These are phyloP conservation scores for Capniomyces stellatus DNA, from an alignment of 371 early-diverging fungal genomes.

Conservation along the genomic window DNA sequence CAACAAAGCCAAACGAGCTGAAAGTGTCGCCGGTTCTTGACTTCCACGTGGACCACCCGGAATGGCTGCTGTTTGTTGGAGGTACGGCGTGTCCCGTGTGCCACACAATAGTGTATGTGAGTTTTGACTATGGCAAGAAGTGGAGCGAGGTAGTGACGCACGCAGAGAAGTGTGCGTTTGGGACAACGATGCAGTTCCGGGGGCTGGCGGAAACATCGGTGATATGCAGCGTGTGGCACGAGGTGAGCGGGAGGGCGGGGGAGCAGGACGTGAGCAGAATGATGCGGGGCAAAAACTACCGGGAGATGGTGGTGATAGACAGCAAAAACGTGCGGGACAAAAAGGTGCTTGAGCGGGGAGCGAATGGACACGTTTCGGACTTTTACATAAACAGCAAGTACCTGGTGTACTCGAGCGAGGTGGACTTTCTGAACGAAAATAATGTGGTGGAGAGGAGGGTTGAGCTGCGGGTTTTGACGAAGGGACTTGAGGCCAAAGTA, in stretches of 20 bases:
- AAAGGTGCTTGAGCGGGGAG: conserved; percentile 7
- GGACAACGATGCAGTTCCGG: conserved; percentile 37
- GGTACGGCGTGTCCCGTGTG: conserved; percentile 28
- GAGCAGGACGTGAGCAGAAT: conserved; percentile 22
- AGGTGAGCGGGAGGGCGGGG: conserved; percentile 32
- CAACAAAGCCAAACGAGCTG: conserved; percentile 37
- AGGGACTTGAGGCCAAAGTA: conserved; percentile 46
- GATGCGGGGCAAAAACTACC: conserved; percentile 12
- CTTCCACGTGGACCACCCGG: conserved; percentile 61
- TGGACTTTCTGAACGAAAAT: conserved; percentile 13
- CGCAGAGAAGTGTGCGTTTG: conserved; percentile 77
- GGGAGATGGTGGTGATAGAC: conserved; percentile 11
- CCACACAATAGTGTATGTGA: conserved; percentile 44
- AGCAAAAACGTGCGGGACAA: conserved; percentile 1
- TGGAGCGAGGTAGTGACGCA: conserved; percentile 65
- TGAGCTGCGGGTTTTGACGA: conserved; percentile 41
- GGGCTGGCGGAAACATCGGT: conserved; percentile 41
- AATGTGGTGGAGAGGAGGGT: conserved; percentile 20
- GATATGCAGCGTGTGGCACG: conserved; percentile 46
- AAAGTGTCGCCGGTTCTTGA: conserved; percentile 43
- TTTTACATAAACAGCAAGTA: conserved; percentile 15
- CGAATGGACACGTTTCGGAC: conserved; percentile 9
- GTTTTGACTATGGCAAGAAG: conserved; percentile 43
- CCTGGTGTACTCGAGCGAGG: conserved; percentile 14
- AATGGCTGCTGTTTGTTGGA: conserved; percentile 64